Evolutionary conservation across 108 stramenopile genomes (phyloP).

Genomic region (Heterococcus sp.): DNA sequence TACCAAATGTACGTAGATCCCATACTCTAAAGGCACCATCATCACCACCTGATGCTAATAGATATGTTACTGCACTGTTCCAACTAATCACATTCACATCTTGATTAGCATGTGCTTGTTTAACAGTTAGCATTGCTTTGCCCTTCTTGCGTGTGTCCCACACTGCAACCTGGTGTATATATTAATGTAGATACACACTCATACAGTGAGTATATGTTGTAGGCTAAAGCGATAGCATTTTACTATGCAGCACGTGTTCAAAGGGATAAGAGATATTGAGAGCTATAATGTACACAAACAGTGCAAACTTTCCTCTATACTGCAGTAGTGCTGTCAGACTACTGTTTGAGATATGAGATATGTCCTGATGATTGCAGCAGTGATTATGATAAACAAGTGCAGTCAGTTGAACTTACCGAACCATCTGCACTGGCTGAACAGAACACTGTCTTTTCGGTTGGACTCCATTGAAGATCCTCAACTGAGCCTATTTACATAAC

Average conservation of each 20-base stretch:
- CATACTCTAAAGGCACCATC: slow-evolving; percentile 86
- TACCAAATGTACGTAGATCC: slow-evolving; percentile 81
- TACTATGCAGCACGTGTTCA: no score
- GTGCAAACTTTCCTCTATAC: no score
- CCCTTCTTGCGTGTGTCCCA: slow-evolving; percentile 75
- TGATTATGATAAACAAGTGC: no score
- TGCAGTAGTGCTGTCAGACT: no score
- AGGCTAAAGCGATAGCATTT: no score
- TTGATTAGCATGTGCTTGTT: slow-evolving; percentile 57
- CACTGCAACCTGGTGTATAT: slow-evolving; percentile 72
- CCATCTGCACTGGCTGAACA: not conserved
- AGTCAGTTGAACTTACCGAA: slow-evolving; percentile 2
- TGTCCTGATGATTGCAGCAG: no score
- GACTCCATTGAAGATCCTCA: slow-evolving; percentile 94
- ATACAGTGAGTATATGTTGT: no score
- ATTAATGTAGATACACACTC: no score
- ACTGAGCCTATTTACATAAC: slow-evolving; percentile 68
- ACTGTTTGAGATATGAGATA: no score
- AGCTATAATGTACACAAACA: no score
- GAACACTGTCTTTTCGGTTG: slow-evolving; percentile 82
- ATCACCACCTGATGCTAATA: slow-evolving; percentile 87
- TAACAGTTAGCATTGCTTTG: slow-evolving; percentile 72
- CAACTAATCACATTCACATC: slow-evolving; percentile 95
- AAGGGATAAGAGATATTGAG: no score
- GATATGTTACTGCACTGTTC: slow-evolving; percentile 82